Base-by-base conservation (phyloP, 78 protist species). In the Pigoraptor vietnamica region DNA sequence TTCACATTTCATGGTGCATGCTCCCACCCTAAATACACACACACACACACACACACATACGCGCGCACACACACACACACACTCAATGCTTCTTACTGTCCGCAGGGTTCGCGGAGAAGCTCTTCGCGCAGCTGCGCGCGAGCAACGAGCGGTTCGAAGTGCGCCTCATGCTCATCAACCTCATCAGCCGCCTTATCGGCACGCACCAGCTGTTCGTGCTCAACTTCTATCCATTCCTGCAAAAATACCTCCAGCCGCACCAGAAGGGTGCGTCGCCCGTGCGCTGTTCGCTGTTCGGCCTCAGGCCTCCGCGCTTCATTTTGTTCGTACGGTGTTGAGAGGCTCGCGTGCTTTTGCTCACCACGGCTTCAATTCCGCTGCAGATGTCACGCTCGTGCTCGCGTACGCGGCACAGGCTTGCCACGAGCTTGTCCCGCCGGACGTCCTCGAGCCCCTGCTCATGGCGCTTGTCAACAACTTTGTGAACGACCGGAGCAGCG, bases 341-440 rank as follows among this genome's bases (percentile, higher is more conserved):
- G n/a, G n/a, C n/a, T n/a, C n/a, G n/a, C n/a, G n/a, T n/a, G n/a
- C n/a, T n/a, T n/a, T n/a, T n/a, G n/a, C n/a, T n/a, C n/a, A n/a
- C n/a, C n/a, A n/a, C n/a, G n/a, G n/a, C n/a, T n/a, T n/a, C n/a
- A n/a, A n/a, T n/a, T n/a, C n/a, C n/a, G n/a, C n/a, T 39, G 29
- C 86, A 90, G 92, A 91, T 9, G 94, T 96, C 83, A 95, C 98
- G 1, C 40, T 84, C n/a, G 9, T 97, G 24, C 92, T 97, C 37
- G 97, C 98, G 0, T 86, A 90, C n/a, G 90, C 89, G n/a, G 96
- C 97, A 9, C 98, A 96, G 92, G 90, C 98, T 0, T 96, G 96
- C 88, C 99, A 98, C 95, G 94, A 92, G 34, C 90, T 91, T n/a
- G 96, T 97, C 29, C 97, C 97, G 2, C 98, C 98, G 14, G 99